phyloP scores from a whole-genome alignment of 1,139 yeast species.

The Saccharomyces hybrid region DNA sequence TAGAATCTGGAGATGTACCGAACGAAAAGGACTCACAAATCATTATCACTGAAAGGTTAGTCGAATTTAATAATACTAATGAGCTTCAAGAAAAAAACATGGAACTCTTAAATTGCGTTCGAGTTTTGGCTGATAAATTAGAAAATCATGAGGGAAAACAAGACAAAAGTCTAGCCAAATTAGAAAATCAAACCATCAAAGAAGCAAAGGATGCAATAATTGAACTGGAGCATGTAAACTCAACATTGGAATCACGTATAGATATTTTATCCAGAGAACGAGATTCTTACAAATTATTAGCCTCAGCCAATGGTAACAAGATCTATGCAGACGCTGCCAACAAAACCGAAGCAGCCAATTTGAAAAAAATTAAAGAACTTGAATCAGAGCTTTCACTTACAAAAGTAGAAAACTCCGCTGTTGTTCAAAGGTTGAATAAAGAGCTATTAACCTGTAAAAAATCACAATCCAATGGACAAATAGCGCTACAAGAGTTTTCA shows the following conservation, averaged over 20 bases:
- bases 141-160: slow-evolving; percentile 25
- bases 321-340: background rate
- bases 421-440: background rate
- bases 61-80: slow-evolving; percentile 55
- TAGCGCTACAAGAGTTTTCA: background rate
- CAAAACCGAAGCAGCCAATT: background rate
- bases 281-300: slow-evolving; percentile 16
- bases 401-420: background rate
- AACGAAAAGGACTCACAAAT: slow-evolving; percentile 59
- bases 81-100: slow-evolving; percentile 71
- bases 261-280: background rate
- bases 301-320: background rate
- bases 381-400: background rate
- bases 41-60: slow-evolving; percentile 64
- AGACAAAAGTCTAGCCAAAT: slow-evolving; percentile 25
- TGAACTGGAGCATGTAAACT: slow-evolving; percentile 56
- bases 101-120: slow-evolving; percentile 55
- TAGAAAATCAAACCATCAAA: slow-evolving; percentile 51
- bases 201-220: slow-evolving; percentile 75
- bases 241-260: slow-evolving; percentile 34
- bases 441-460: background rate
- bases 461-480: background rate
- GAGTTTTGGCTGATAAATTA: slow-evolving; percentile 56
- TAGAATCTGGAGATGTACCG: slow-evolving; percentile 25
- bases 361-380: background rate